These are phyloP conservation scores for Schwanniomyces occidentalis DNA, from an alignment of 805 yeast species.

Conservation along the genomic window DNA sequence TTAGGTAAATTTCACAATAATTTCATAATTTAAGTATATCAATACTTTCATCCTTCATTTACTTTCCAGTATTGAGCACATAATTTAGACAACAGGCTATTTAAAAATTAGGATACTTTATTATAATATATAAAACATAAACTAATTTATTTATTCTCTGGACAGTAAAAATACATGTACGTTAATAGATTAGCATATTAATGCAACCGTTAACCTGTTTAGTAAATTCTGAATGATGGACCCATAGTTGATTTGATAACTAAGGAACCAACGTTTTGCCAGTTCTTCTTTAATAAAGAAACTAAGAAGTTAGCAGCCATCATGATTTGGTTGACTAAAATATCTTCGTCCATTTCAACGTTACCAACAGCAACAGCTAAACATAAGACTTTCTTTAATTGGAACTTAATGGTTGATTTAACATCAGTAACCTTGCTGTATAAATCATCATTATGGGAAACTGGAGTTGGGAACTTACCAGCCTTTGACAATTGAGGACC, in stretches of 20 bases:
- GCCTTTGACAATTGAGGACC: constrained; percentile 99
- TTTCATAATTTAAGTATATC: too few species aligned
- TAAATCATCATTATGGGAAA: constrained; percentile 98
- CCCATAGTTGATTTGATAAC: constrained; percentile 99
- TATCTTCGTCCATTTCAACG: constrained; percentile 99
- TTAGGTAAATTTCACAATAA: too few species aligned
- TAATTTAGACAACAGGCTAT: too few species aligned
- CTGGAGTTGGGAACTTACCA: constrained; percentile 99
- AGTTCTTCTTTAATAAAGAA: constrained; percentile 99
- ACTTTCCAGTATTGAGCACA: too few species aligned
- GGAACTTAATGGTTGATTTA: constrained; percentile 99
- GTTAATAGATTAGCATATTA: too few species aligned
- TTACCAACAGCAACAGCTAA: constrained; percentile 99
- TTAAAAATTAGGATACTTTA: too few species aligned
- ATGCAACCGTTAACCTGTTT: too few species aligned
- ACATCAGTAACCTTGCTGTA: constrained; percentile 95
- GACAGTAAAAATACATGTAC: too few species aligned
- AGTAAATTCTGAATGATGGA: constrained; percentile 99
- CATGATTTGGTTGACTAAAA: constrained; percentile 95
- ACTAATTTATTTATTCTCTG: too few species aligned
- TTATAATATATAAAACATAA: too few species aligned
- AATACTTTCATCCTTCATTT: too few species aligned
- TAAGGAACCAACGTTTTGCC: constrained; percentile 99
- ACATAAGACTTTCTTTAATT: constrained; percentile 99
- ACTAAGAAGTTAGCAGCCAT: constrained; percentile 99